Base-by-base conservation (phyloP, 2,329 filamentous ascomycete species). In the Thermothelomyces thermophilus region DNA sequence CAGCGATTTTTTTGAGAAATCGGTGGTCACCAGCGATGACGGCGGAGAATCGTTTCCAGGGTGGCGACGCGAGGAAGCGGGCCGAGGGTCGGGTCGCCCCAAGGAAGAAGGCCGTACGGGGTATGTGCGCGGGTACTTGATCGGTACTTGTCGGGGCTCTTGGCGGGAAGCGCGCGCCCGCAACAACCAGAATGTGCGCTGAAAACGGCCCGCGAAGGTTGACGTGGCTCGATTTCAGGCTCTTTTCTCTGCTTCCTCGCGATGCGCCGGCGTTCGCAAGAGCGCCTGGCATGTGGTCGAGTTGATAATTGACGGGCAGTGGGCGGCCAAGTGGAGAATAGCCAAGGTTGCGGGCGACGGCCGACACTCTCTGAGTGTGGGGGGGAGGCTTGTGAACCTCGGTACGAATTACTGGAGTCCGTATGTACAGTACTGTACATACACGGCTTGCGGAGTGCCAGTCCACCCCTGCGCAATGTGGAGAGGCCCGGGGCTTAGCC, bases 371-470 rank as follows among this genome's bases (percentile, higher is more conserved):
- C 48, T 45, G 43, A 46, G 20, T 22, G 54, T 48, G 44, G 54
- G 42, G 50, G 36, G 40, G 52, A 53, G 50, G 51, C 52, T 53
- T 41, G 52, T 53, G 53, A 58, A 53, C 57, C 57, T 58, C 57
- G 57, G 57, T 53, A 57, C 42, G 52, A 45, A 11, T 51, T 31
- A 22, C 31, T n/a, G n/a, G n/a, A n/a, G n/a, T n/a, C n/a, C n/a
- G n/a, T n/a, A n/a, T n/a, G n/a, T n/a, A n/a, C n/a, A n/a, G n/a
- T n/a, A n/a, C n/a, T n/a, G n/a, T n/a, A n/a, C n/a, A n/a, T n/a
- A n/a, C 35, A 14, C 35, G 19, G 20, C 40, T 47, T 53, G 48
- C 50, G 47, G 47, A 54, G 47, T 34, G 30, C 43, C 43, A 44
- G 48, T 37, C 10, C 42, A 34, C 45, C 41, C n/a, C 31, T 20